phyloP scores from a whole-genome alignment of 306 rosid genomes.

The Cicer cuneatum region DNA sequence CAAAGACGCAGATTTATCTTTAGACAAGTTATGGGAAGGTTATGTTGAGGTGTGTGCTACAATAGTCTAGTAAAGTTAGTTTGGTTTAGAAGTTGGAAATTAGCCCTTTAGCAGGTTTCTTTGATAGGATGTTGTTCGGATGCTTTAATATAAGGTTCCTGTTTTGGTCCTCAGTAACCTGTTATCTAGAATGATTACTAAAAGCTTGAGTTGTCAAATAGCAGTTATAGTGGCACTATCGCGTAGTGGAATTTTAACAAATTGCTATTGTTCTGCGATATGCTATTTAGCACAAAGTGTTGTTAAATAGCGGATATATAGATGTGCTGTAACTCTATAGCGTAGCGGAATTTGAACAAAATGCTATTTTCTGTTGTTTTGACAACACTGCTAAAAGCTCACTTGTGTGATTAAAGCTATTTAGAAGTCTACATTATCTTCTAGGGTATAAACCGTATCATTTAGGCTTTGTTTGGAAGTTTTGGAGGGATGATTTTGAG shows the following conservation, averaged over 20 bases:
- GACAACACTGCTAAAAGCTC: not conserved
- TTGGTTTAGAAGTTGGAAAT: constrained; percentile 26
- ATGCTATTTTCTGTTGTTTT: not conserved
- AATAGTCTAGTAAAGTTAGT: constrained; percentile 7
- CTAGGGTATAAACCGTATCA: not conserved
- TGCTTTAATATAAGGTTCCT: not conserved
- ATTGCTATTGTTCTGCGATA: too few species aligned
- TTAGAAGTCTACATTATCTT: not conserved
- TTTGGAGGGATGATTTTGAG: too few species aligned
- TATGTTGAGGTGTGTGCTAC: constrained; percentile 74
- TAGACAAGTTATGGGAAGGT: constrained; percentile 79
- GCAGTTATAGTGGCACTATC: not conserved
- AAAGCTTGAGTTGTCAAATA: not conserved
- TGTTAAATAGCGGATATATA: not conserved
- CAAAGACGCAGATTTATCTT: constrained; percentile 80
- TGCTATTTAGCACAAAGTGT: too few species aligned
- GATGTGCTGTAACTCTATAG: not conserved
- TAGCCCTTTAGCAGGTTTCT: constrained; percentile 12
- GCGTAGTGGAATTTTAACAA: not conserved
- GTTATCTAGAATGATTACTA: constrained; percentile 15
- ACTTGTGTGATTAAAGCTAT: not conserved
- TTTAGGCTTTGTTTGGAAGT: too few species aligned
- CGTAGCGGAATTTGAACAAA: not conserved
- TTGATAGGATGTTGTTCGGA: constrained; percentile 7
- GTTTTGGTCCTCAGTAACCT: not conserved